Evolutionary conservation across 495 filamentous ascomycete genomes (phyloP), one percentile per base, ranked within the genome.

Genomic region (Sordaria brevicollis): DNA sequence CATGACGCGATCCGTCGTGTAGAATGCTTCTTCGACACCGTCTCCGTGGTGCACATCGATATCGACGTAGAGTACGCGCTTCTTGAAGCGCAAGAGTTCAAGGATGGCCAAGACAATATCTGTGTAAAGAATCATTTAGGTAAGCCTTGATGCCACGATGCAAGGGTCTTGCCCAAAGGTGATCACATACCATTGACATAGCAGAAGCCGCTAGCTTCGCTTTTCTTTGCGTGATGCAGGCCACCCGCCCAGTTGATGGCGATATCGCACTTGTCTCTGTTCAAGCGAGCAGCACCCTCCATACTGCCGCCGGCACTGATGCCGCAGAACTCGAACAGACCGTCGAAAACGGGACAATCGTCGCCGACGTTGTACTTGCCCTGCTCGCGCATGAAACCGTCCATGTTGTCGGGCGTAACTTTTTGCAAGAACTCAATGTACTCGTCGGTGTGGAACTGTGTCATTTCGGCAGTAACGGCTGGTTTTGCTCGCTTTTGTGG

Each of bases 181-280:
- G 69, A 35, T 54, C 31, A 76, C 85, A 71, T 84, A 95, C 93
- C 93, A 65, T 99, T 99, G 75, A 97, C 90, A 81, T 99, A 99
- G 82, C 95, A 99, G 81, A 99, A 99, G 6, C 95, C 95, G 66
- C 89, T 92, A 19, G 96, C 95, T 79, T 96, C 92, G 76, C 89
- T 88, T 75, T 96, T 97, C 77, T 97, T 97, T 33, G 95, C 95
- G 79, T 99, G 95, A 77, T 99, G 95, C n/a, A 99, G 84, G 4
- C 95, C 95, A 21, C 95, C 95, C n/a, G 93, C 94, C 95, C 95
- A 99, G 79, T 97, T 97, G 82, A 98, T 94, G 11, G 95, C 95
- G 72, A 98, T 93, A 77, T 99, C 96, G 80, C 94, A 97, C 78
- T 98, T 97, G 43, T 91, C 89, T 62, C 94, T 87, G 73, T 97